Conservation (phyloP, 1,284 basidiomycete genomes). For the Inonotus obliquus region DNA sequence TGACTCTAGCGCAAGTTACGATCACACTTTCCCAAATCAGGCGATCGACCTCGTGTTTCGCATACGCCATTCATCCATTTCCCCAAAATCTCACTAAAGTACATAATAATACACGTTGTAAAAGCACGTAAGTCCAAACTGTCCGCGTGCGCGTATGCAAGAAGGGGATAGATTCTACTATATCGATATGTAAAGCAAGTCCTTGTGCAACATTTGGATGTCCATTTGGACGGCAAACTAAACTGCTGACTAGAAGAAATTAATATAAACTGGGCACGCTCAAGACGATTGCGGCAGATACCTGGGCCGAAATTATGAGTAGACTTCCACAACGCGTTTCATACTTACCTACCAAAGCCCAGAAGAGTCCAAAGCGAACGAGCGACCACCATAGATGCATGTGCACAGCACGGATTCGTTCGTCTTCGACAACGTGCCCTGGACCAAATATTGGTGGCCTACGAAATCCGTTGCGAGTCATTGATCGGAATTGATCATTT, state of each 20-base stretch:
- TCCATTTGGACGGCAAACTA: background rate
- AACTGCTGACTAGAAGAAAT: background rate
- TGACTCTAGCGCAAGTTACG: background rate
- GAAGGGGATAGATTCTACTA: background rate
- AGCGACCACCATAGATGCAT: slow-evolving; percentile 30
- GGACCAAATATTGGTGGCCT: slow-evolving; percentile 34
- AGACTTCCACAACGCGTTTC: no score
- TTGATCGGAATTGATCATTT: background rate
- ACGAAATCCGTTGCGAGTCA: slow-evolving; percentile 19
- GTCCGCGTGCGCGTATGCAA: background rate
- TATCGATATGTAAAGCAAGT: background rate
- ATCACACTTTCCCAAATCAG: background rate
- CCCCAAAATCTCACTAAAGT: background rate
- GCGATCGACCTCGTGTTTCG: background rate
- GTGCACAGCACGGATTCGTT: slow-evolving; percentile 35
- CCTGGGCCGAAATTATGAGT: background rate
- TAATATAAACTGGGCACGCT: slow-evolving; percentile 1
- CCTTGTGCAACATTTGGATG: background rate
- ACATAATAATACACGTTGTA: background rate
- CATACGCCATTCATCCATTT: background rate
- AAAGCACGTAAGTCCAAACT: background rate
- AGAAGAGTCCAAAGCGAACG: slow-evolving; percentile 23
- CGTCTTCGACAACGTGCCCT: slow-evolving; percentile 35
- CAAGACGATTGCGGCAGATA: slow-evolving; percentile 3
- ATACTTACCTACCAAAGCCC: slow-evolving; percentile 23